phyloP scores from a whole-genome alignment of 2,329 filamentous ascomycete species.

The Arachnomyces sp. region DNA sequence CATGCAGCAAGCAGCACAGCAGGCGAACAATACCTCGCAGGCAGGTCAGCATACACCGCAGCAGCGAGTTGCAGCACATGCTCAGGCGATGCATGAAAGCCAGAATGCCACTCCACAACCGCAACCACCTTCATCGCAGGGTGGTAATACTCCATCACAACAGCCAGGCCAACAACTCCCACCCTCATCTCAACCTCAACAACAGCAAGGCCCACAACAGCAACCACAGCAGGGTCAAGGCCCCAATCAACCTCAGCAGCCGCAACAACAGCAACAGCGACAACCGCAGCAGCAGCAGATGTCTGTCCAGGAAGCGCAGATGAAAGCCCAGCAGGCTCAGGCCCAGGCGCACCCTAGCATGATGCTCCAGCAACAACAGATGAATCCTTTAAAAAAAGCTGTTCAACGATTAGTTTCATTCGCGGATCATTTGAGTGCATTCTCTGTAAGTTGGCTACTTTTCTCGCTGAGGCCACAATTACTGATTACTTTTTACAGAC shows the following conservation, averaged over 20 bases:
- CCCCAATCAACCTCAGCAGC: slow-evolving; percentile 21
- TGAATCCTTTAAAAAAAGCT: slow-evolving; percentile 29
- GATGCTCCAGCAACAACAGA: slow-evolving; percentile 32
- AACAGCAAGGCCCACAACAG: slow-evolving; percentile 22
- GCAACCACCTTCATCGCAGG: slow-evolving; percentile 33
- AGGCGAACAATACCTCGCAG: slow-evolving; percentile 27
- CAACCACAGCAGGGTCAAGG: slow-evolving; percentile 20
- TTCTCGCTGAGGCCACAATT: slow-evolving; percentile 1
- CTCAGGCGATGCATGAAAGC: slow-evolving; percentile 34
- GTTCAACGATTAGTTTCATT: slow-evolving; percentile 49
- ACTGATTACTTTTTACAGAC: slow-evolving; percentile 31
- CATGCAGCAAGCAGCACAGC: slow-evolving; percentile 20
- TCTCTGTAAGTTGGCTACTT: slow-evolving; percentile 43
- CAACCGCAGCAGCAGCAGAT: slow-evolving; percentile 21
- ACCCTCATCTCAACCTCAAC: slow-evolving; percentile 24
- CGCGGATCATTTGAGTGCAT: slow-evolving; percentile 47
- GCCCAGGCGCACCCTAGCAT: slow-evolving; percentile 32
- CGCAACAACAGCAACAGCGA: slow-evolving; percentile 31
- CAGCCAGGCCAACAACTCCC: slow-evolving; percentile 24
- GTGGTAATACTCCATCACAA: slow-evolving; percentile 28
- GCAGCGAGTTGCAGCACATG: slow-evolving; percentile 32
- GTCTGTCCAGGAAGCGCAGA: slow-evolving; percentile 25
- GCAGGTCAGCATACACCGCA: slow-evolving; percentile 33
- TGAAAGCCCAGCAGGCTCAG: slow-evolving; percentile 33
- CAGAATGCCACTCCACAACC: slow-evolving; percentile 37